Evolutionary conservation across 2,329 filamentous ascomycete genomes (phyloP).

Genomic region (Aspergillus candidus): DNA sequence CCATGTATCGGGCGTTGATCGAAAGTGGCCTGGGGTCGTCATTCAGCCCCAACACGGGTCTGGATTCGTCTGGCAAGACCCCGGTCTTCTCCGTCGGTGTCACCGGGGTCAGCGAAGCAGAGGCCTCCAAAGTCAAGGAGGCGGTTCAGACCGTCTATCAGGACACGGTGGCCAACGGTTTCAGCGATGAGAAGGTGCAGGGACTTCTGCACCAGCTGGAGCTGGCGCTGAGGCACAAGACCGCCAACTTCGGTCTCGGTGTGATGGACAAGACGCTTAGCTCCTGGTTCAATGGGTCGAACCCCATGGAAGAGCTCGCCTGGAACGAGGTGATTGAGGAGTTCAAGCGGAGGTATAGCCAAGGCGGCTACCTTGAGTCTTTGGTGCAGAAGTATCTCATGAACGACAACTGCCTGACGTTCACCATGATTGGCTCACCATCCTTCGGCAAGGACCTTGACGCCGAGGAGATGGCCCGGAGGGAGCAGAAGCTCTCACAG

Average conservation of each 20-base stretch:
- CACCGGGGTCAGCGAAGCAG: slow-evolving; percentile 76
- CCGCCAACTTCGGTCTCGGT: slow-evolving; percentile 86
- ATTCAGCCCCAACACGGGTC: slow-evolving; percentile 91
- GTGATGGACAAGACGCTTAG: slow-evolving; percentile 83
- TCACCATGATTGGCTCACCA: slow-evolving; percentile 85
- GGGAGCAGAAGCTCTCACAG: slow-evolving; percentile 68
- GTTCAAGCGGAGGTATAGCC: slow-evolving; percentile 70
- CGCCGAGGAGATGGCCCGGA: slow-evolving; percentile 67
- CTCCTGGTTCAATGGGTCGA: slow-evolving; percentile 91
- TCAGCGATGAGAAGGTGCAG: slow-evolving; percentile 84
- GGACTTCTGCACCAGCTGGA: slow-evolving; percentile 92
- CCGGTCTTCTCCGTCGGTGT: slow-evolving; percentile 87
- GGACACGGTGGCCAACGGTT: slow-evolving; percentile 67
- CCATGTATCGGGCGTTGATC: slow-evolving; percentile 80
- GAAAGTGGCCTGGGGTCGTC: slow-evolving; percentile 86
- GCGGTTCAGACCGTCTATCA: slow-evolving; percentile 67
- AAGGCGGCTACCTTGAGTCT: slow-evolving; percentile 74
- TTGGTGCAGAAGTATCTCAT: slow-evolving; percentile 85
- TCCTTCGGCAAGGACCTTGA: slow-evolving; percentile 68
- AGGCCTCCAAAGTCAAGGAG: slow-evolving; percentile 70
- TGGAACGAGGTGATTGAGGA: slow-evolving; percentile 84
- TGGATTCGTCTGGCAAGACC: slow-evolving; percentile 68
- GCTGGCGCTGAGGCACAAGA: slow-evolving; percentile 91
- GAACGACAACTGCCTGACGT: slow-evolving; percentile 78
- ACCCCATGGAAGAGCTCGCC: slow-evolving; percentile 83